Percentiles rank a stretch among this genome's conserved stretches.
Conservation (phyloP, 169 alveolate genomes). For the Plasmodium ovale region DNA sequence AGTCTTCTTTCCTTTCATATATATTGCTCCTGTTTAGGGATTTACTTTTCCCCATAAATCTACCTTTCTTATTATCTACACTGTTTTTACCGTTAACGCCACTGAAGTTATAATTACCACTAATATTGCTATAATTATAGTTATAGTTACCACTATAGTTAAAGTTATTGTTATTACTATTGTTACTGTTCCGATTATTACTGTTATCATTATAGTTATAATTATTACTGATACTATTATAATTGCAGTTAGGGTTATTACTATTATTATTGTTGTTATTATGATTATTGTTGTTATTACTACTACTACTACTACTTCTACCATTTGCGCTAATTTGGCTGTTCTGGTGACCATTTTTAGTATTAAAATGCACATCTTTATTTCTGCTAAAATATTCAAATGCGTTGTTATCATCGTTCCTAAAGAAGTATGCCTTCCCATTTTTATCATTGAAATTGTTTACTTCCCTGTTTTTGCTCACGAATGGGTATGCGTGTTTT, state of each 20-base stretch:
- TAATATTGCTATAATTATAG: not conserved
- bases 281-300: not conserved
- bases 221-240: not conserved
- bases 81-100: not conserved
- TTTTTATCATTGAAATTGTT: conserved; percentile 9
- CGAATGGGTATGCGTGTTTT: not conserved
- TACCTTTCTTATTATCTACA: conserved; percentile 7
- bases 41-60: conserved; percentile 43
- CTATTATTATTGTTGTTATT: not conserved
- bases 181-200: not conserved
- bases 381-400: conserved; percentile 1
- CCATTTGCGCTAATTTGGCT: not conserved
- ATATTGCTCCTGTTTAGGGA: conserved; percentile 34
- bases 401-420: conserved; percentile 3
- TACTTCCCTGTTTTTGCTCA: not conserved
- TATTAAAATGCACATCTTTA: conserved; percentile 5
- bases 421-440: not conserved
- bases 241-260: not conserved
- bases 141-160: too few relatives aligned
- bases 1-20: conserved; percentile 41
- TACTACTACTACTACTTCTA: not conserved
- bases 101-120: not conserved
- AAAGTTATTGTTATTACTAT: not conserved
- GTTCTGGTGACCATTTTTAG: not conserved
- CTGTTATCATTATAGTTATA: not conserved